Conservation (phyloP, 2,329 filamentous ascomycete species). For the Aspergillus sp. region DNA sequence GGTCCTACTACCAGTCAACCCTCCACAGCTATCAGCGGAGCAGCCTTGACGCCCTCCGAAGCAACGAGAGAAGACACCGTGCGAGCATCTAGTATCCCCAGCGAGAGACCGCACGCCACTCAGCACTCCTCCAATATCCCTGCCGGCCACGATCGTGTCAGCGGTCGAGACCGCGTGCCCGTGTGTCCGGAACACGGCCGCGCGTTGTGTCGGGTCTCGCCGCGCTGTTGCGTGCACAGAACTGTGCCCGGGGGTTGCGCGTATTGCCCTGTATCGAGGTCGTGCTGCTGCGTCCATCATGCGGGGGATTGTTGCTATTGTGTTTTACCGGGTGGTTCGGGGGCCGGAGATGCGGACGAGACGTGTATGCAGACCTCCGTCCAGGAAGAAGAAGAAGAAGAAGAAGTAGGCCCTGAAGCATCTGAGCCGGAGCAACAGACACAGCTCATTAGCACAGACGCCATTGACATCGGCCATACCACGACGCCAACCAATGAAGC, state of each 20-base stretch:
- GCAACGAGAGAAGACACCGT: not conserved
- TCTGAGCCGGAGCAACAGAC: too few relatives aligned
- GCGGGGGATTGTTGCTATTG: slow-evolving; percentile 14
- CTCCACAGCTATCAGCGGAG: not conserved
- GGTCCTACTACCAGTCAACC: not conserved
- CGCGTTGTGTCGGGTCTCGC: slow-evolving; percentile 9
- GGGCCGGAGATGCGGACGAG: not conserved
- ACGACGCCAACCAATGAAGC: too few relatives aligned
- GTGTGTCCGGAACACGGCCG: not conserved
- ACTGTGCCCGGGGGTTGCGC: slow-evolving; percentile 1
- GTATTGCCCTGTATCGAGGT: slow-evolving; percentile 8
- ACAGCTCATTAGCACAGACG: too few relatives aligned
- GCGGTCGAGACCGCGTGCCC: too few relatives aligned
- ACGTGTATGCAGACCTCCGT: too few relatives aligned
- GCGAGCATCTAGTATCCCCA: not conserved
- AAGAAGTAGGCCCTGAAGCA: too few relatives aligned
- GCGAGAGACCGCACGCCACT: not conserved
- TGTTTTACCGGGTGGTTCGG: not conserved
- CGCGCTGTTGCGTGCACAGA: slow-evolving; percentile 13
- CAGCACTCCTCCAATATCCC: too few relatives aligned
- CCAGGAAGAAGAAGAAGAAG: too few relatives aligned
- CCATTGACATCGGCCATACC: too few relatives aligned
- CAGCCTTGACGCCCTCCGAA: not conserved
- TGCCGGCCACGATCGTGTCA: too few relatives aligned
- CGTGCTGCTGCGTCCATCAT: slow-evolving; percentile 17